Percentiles rank a stretch among this genome's conserved stretches.
Evolutionary conservation across 2,329 filamentous ascomycete genomes (phyloP).

Genomic region (Ramularia collo-cygni): DNA sequence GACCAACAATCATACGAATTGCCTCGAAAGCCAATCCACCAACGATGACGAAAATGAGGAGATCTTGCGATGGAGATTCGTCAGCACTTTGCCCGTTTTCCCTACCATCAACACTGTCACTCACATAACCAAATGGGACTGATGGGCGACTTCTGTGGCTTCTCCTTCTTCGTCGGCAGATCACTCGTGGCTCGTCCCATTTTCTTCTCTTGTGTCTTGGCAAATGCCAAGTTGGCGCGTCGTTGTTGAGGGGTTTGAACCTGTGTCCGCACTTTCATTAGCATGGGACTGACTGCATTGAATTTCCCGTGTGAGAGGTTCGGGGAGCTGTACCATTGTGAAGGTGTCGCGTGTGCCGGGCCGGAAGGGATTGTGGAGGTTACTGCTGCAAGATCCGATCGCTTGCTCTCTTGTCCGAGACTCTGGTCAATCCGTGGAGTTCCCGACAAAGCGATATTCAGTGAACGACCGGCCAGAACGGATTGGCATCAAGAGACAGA

Average conservation of each 20-base stretch:
- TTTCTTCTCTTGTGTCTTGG: slow-evolving; percentile 62
- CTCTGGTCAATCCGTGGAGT: no score
- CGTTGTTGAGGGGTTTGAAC: slow-evolving; percentile 81
- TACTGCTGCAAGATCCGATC: no score
- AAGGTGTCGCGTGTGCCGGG: no score
- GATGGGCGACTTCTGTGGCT: slow-evolving; percentile 40
- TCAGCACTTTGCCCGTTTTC: slow-evolving; percentile 3
- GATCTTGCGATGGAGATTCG: slow-evolving; percentile 35
- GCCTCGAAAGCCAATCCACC: slow-evolving; percentile 56
- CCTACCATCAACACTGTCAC: slow-evolving; percentile 25
- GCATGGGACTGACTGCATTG: no score
- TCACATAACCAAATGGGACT: slow-evolving; percentile 54
- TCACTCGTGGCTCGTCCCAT: slow-evolving; percentile 57
- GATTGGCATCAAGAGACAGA: no score
- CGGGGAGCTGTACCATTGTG: no score
- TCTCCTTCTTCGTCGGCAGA: slow-evolving; percentile 40
- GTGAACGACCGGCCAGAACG: no score
- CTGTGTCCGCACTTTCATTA: no score
- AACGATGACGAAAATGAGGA: slow-evolving; percentile 57
- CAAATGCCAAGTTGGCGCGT: slow-evolving; percentile 72
- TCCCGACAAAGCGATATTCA: no score
- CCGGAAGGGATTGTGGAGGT: no score
- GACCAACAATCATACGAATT: slow-evolving; percentile 36
- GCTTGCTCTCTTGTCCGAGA: no score
- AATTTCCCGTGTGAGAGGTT: no score